Conservation (phyloP, 2,329 filamentous ascomycete genomes). For the Sporothrix euskadiensis region DNA sequence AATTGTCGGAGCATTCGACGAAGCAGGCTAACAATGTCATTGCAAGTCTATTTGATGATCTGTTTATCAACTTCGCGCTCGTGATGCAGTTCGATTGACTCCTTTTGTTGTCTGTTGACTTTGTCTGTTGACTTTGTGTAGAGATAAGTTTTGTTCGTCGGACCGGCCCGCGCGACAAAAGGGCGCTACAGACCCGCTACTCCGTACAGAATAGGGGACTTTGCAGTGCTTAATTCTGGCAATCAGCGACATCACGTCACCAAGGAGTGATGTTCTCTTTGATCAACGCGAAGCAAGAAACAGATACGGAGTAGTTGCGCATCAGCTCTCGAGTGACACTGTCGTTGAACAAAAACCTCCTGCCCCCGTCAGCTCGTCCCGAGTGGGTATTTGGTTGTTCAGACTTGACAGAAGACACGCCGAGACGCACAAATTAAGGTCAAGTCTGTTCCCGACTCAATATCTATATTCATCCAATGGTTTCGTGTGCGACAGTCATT, state of each 20-base stretch:
- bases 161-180: not conserved
- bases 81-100: not conserved
- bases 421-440: not conserved
- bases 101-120: not conserved
- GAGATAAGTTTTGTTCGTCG: not conserved
- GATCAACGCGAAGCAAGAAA: not conserved
- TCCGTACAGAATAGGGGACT: not conserved
- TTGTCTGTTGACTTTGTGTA: not conserved
- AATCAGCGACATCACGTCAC: not conserved
- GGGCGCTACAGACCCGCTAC: not conserved
- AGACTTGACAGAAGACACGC: not conserved
- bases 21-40: not conserved
- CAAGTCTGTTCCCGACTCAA: slow-evolving; percentile 12
- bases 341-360: not conserved
- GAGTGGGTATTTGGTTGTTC: not conserved
- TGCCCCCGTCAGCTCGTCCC: too few species aligned
- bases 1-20: too few species aligned
- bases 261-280: too few species aligned
- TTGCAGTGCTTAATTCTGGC: not conserved
- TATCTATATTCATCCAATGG: not conserved
- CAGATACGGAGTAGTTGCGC: too few species aligned
- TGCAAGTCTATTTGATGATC: not conserved
- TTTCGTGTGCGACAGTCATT: not conserved
- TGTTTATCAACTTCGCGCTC: too few species aligned
- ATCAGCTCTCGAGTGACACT: not conserved